These are phyloP conservation scores for Closterium sp. DNA, from an alignment of 139 green algal genomes.

Conservation along the genomic window DNA sequence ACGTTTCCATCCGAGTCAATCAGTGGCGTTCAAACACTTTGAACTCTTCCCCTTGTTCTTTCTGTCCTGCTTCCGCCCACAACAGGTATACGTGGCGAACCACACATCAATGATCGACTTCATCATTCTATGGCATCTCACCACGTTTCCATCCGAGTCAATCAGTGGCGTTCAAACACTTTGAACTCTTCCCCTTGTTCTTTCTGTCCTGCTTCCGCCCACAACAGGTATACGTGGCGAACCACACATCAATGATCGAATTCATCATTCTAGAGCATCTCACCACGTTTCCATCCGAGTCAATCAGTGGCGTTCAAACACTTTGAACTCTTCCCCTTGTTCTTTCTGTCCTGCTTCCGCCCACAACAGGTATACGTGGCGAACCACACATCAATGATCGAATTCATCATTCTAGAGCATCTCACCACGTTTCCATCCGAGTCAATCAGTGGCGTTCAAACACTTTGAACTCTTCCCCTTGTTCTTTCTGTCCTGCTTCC, in stretches of 20 bases:
- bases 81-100: slow-evolving; percentile 92
- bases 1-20: too few relatives aligned
- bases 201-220: too few relatives aligned
- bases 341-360: slow-evolving; percentile 45
- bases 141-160: neutral
- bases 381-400: slow-evolving; percentile 99
- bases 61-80: too few relatives aligned
- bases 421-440: slow-evolving; percentile 52
- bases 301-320: too few relatives aligned
- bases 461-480: too few relatives aligned
- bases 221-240: slow-evolving; percentile 86
- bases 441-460: too few relatives aligned
- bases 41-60: too few relatives aligned
- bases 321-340: too few relatives aligned
- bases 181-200: too few relatives aligned
- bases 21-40: too few relatives aligned
- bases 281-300: slow-evolving; percentile 24
- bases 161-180: too few relatives aligned
- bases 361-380: slow-evolving; percentile 81
- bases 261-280: slow-evolving; percentile 90
- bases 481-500: neutral
- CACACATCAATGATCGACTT: slow-evolving; percentile 99
- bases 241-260: slow-evolving; percentile 99
- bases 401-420: slow-evolving; percentile 91
- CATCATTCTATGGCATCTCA: slow-evolving; percentile 83